Base-by-base conservation (phyloP, 192 early-diverging fungal genomes). In the Coemansia sp. region DNA sequence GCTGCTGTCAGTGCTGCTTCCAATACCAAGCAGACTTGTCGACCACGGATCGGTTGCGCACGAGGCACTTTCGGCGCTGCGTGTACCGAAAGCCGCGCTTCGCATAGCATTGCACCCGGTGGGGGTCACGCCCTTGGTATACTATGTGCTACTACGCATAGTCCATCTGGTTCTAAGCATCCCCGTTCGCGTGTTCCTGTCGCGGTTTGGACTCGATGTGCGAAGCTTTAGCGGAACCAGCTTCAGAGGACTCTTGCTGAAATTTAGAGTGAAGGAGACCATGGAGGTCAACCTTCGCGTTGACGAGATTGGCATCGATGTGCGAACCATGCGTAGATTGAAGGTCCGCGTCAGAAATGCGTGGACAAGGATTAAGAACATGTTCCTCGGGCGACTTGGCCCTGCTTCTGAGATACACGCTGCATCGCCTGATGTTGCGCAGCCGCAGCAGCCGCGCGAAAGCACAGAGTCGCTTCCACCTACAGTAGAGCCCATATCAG, bases 261-360 rank as follows among this genome's bases (percentile, higher is more conserved):
- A 61, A 17, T 40, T 75, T 14, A 63, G 55, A 3, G 28, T 73
- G 28, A 62, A 61, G 7, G 58, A 66, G 22, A 48, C 56, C 2
- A 60, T 61, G 52, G 79, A 76, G 55, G n/a, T 70, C 30, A 64
- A 67, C 22, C 20, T 82, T 16, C 63, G 67, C 4, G 54, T 73
- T 10, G 79, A 82, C 33, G 67, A 76, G 55, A 34, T 82, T 7
- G 79, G 79, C 18, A 52, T 82, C 60, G 79, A 82, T 67, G 58
- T 82, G 45, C 63, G 79, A 3, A 82, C 79, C 17, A 82, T 82
- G 79, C 66, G 79, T 17, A 48, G 79, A 33, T 31, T 82, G 58
- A 70, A 73, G 11, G 66, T 73, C 18, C 56, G 65, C 18, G 20
- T 72, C 30, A 66, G 73, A 5, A 16, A 48, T 3, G 29, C 54